phyloP scores from a whole-genome alignment of 1,284 basidiomycete genomes.

The Austroboletus niveus region DNA sequence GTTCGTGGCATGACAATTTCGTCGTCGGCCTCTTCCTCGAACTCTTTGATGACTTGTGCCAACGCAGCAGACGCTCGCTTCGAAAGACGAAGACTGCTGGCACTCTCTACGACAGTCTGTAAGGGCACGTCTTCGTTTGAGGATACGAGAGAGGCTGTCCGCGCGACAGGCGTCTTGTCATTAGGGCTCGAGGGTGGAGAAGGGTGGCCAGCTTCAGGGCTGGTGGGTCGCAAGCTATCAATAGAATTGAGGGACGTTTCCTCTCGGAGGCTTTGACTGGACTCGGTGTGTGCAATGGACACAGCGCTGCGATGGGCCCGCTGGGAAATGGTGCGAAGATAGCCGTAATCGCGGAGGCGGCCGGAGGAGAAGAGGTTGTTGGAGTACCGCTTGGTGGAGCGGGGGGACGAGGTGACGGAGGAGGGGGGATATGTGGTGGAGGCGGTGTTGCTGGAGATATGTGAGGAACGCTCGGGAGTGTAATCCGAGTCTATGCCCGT shows the following conservation, averaged over 20 bases:
- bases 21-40: conserved; percentile 67
- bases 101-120: conserved; percentile 25
- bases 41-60: conserved; percentile 68
- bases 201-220: conserved; percentile 47
- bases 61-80: conserved; percentile 67
- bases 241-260: conserved; percentile 45
- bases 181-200: conserved; percentile 53
- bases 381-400: conserved; percentile 67
- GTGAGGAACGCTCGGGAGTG: conserved; percentile 42
- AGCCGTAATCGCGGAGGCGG: conserved; percentile 67
- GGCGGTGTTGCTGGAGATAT: conserved; percentile 43
- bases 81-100: conserved; percentile 35
- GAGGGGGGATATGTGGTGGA: conserved; percentile 41
- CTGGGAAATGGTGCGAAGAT: conserved; percentile 56
- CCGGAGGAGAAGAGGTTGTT: conserved; percentile 83
- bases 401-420: conserved; percentile 46
- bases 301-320: conserved; percentile 46
- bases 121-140: conserved; percentile 26
- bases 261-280: conserved; percentile 41
- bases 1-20: conserved; percentile 72
- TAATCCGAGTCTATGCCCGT: conserved; percentile 38
- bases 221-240: conserved; percentile 46
- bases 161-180: conserved; percentile 39
- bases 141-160: conserved; percentile 39
- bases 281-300: conserved; percentile 53